Conservation (phyloP, 345 rosid genomes). For the Syzygium grande region DNA sequence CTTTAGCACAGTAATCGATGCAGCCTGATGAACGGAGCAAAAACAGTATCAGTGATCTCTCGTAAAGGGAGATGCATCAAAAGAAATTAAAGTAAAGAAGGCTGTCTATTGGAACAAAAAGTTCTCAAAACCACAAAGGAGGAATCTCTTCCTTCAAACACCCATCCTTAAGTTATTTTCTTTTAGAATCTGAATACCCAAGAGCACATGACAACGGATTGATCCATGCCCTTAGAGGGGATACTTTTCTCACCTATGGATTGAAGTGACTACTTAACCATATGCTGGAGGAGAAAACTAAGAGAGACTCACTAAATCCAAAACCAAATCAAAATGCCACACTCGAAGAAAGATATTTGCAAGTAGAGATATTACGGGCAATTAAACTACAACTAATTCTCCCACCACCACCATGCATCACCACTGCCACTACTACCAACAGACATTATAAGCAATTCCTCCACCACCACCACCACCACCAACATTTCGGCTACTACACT, state of each 20-base stretch:
- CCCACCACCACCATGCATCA: neutral
- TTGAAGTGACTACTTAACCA: neutral
- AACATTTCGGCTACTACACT: neutral
- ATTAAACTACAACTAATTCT: neutral
- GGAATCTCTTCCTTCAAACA: neutral
- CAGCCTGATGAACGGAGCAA: slow-evolving; percentile 33
- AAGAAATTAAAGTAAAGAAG: neutral
- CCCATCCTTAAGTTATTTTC: neutral
- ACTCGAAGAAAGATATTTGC: neutral
- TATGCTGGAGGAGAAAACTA: neutral
- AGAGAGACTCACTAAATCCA: neutral
- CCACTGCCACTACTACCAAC: neutral
- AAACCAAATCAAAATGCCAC: neutral
- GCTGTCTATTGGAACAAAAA: neutral
- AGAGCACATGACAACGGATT: neutral
- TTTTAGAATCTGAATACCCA: neutral
- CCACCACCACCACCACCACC: neutral
- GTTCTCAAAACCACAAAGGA: neutral
- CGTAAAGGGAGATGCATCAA: neutral
- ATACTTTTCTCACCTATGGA: neutral
- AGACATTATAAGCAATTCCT: neutral
- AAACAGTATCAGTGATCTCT: neutral
- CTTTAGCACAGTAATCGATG: slow-evolving; percentile 45
- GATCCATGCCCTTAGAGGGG: neutral
- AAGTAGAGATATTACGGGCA: neutral